Conservation (phyloP, 2,329 filamentous ascomycete genomes). For the Clonostachys byssicola region DNA sequence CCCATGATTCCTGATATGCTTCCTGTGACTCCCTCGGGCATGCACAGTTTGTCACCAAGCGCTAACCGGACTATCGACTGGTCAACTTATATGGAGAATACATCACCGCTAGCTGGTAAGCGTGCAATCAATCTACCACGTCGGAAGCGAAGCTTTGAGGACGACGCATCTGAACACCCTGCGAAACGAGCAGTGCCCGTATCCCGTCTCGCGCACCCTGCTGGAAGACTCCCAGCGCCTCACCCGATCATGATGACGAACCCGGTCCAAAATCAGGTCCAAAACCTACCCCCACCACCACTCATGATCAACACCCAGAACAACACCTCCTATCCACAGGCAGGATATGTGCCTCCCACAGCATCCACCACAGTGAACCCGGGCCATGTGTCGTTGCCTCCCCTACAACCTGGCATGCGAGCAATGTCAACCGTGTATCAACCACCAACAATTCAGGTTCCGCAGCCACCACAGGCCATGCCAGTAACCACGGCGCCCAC, state of each 20-base stretch:
- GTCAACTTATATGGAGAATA: slow-evolving; percentile 29
- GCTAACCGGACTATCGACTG: slow-evolving; percentile 28
- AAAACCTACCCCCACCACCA: background rate
- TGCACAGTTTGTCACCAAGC: slow-evolving; percentile 33
- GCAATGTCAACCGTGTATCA: slow-evolving; percentile 78
- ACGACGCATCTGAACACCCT: slow-evolving; percentile 46
- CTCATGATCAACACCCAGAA: background rate
- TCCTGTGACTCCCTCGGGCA: slow-evolving; percentile 24
- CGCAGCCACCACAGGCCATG: slow-evolving; percentile 26
- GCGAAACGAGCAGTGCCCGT: slow-evolving; percentile 39
- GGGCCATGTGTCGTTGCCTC: slow-evolving; percentile 51
- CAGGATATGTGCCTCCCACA: background rate
- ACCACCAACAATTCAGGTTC: slow-evolving; percentile 36
- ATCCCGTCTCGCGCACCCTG: too few relatives aligned
- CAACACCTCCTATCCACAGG: background rate
- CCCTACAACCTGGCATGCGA: slow-evolving; percentile 55
- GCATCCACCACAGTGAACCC: background rate
- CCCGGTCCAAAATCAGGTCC: background rate
- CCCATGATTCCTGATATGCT: slow-evolving; percentile 20
- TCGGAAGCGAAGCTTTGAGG: slow-evolving; percentile 48
- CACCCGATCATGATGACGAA: slow-evolving; percentile 39
- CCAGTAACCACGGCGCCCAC: slow-evolving; percentile 12
- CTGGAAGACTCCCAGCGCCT: slow-evolving; percentile 59
- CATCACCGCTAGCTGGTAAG: slow-evolving; percentile 45
- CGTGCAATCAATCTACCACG: slow-evolving; percentile 31